Evolutionary conservation across 1,284 basidiomycete species (phyloP).

Genomic region (Sutorius eximius): DNA sequence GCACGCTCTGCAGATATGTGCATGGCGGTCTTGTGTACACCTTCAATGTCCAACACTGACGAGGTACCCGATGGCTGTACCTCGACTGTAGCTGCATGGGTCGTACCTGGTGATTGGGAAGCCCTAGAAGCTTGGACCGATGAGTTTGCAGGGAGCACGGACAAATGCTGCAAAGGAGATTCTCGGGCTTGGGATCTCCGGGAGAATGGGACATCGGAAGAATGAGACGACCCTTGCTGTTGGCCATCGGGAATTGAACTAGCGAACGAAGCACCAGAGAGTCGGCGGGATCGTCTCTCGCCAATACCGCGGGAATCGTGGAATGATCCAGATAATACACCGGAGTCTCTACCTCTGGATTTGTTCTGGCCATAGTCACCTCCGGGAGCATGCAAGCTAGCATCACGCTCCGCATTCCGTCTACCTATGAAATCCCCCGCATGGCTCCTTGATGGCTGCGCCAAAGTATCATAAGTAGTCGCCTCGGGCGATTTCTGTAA

Average conservation of each 20-base stretch:
- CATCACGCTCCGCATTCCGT: constrained; percentile 24
- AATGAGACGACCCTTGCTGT: constrained; percentile 24
- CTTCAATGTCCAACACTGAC: constrained; percentile 61
- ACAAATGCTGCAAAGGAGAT: constrained; percentile 39
- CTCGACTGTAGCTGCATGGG: constrained; percentile 39
- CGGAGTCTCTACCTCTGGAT: constrained; percentile 19
- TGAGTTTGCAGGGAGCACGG: constrained; percentile 21
- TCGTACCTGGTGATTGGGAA: constrained; percentile 39
- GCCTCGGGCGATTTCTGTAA: constrained; percentile 45
- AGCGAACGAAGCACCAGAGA: constrained; percentile 29
- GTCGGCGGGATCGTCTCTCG: constrained; percentile 30
- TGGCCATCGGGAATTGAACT: constrained; percentile 28
- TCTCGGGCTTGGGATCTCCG: constrained; percentile 27
- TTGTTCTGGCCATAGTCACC: constrained; percentile 24
- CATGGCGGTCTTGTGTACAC: constrained; percentile 82
- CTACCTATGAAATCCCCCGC: constrained; percentile 20
- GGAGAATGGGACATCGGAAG: constrained; percentile 25
- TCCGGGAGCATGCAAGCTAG: constrained; percentile 6
- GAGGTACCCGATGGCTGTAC: constrained; percentile 37
- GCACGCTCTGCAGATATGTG: constrained; percentile 88
- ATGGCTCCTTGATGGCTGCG: constrained; percentile 20
- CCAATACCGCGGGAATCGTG: constrained; percentile 19
- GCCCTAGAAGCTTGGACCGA: constrained; percentile 7
- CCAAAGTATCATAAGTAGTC: constrained; percentile 14
- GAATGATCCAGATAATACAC: constrained; percentile 12